Evolutionary conservation across 345 rosid genomes (phyloP).

Genomic region (Toxicodendron radicans): DNA sequence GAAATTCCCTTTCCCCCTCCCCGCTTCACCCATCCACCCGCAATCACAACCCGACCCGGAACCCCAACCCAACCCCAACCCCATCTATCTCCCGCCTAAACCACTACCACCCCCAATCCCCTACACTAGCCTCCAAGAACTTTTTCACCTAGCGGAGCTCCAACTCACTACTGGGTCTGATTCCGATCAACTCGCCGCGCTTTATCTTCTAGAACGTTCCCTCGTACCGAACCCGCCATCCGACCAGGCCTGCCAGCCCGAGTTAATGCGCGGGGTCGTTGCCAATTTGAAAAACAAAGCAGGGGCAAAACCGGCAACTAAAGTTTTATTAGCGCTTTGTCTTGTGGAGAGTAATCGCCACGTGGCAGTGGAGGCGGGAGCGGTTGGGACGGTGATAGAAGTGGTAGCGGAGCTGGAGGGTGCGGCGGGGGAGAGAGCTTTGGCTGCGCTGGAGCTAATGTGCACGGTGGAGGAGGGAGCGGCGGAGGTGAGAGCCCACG

Average conservation of each 20-base stretch:
- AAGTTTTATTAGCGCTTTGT: conserved; percentile 72
- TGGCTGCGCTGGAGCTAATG: conserved; percentile 80
- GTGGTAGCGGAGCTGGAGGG: conserved; percentile 64
- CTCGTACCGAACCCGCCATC: conserved; percentile 77
- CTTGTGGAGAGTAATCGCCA: conserved; percentile 71
- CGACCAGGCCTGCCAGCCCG: conserved; percentile 63
- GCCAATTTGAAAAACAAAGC: conserved; percentile 44
- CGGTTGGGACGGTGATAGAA: conserved; percentile 69
- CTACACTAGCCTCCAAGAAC: conserved; percentile 49
- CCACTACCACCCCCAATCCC: conserved; percentile 47
- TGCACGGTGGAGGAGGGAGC: conserved; percentile 79
- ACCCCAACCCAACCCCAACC: conserved; percentile 4
- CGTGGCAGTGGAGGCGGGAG: conserved; percentile 83
- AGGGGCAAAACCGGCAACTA: conserved; percentile 66
- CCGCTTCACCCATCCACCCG: conserved; percentile 46
- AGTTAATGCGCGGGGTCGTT: conserved; percentile 68
- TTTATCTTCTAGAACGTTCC: conserved; percentile 64
- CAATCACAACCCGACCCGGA: conserved; percentile 11
- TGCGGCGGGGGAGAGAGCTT: conserved; percentile 68
- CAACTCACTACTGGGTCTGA: conserved; percentile 55
- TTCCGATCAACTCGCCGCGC: conserved; percentile 65
- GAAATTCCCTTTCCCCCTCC: conserved; percentile 80
- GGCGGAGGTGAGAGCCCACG: conserved; percentile 73
- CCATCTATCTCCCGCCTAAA: conserved; percentile 20
- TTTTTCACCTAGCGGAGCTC: conserved; percentile 71